Base-by-base conservation (phyloP, 257 asterid species). In the Solanum microdontum region DNA sequence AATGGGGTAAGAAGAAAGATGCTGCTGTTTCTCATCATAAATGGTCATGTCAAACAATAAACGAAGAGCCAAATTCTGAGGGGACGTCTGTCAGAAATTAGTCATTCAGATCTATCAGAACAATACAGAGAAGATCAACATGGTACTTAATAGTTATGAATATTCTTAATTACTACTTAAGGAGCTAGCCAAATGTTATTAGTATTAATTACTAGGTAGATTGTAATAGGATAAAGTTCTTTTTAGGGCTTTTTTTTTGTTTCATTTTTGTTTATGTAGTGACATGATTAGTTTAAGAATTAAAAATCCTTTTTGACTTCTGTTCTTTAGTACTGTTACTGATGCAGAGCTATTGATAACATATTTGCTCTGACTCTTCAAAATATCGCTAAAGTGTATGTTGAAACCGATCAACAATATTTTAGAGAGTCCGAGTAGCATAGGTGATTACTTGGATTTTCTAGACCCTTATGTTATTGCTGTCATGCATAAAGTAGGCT, bases 1-100 rank as follows among this genome's bases (percentile, higher is more conserved):
- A 95, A 5, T 95, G 97, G 97, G 97, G 98, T 2, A 89, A 69
- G 82, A 91, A 87, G 72, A 85, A 87, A 23, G 96, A 93, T 33
- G 94, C 64, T 45, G 15, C 1, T 43, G 24, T 77, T 77, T 40
- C 84, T 13, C 13, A 8, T 33, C 19, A 76, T 13, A 14, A 24
- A 77, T 77, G 62, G 24, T 43, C 84, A 79, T 43, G 64, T 21
- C 9, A 43, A 7, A 7, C 24, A 3, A 58, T 58, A 19, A 77
- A 40, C n/a, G 32, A 68, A 0, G 21, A 24, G 28, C 9, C 26
- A 0, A 58, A 58, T 58, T 21, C 12, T 58, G 68, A 62, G 28
- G 14, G 1, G 30, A 62, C 34, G 9, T n/a, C 70, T 10, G 32
- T 64, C 7, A n/a, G 6, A 64, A 64, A 64, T 64, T 64, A 64